Percentiles rank a stretch among this genome's conserved stretches.
These are phyloP conservation scores for Paramecium tetraurelia DNA, from an alignment of 73 alveolate species.

Conservation along the genomic window DNA sequence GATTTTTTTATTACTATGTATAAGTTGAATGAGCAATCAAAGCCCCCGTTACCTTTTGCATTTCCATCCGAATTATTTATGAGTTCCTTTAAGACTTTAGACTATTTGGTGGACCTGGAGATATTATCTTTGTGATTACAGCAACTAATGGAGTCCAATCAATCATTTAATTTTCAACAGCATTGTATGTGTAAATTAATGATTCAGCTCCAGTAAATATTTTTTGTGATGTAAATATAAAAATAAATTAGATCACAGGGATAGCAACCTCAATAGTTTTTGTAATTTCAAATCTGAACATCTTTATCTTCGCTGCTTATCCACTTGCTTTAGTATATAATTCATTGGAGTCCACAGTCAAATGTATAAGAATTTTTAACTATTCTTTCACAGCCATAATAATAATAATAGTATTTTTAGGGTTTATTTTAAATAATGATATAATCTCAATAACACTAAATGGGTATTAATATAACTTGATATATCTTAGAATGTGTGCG, in stretches of 20 bases:
- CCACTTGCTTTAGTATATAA: slow-evolving; percentile 22
- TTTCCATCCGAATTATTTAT: not conserved
- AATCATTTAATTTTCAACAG: not conserved
- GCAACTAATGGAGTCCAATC: not conserved
- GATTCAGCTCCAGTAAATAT: not conserved
- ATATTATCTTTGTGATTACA: not conserved
- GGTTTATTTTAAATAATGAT: not conserved
- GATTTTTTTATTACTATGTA: not conserved
- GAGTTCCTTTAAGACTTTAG: not conserved
- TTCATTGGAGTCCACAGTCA: not conserved
- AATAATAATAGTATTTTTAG: not conserved
- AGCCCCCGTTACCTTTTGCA: not conserved
- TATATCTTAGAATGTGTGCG: not conserved
- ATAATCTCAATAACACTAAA: not conserved
- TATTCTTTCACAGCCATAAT: not conserved
- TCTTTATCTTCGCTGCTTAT: not conserved
- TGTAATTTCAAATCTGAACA: not conserved
- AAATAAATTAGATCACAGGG: not conserved
- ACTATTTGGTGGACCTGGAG: slow-evolving; percentile 36
- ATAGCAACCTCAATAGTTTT: not conserved
- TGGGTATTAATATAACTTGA: not conserved
- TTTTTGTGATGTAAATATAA: not conserved
- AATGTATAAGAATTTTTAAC: not conserved
- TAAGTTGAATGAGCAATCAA: not conserved
- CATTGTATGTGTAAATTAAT: not conserved